phyloP scores from a whole-genome alignment of 495 filamentous ascomycete species.

The Evernia prunastri region DNA sequence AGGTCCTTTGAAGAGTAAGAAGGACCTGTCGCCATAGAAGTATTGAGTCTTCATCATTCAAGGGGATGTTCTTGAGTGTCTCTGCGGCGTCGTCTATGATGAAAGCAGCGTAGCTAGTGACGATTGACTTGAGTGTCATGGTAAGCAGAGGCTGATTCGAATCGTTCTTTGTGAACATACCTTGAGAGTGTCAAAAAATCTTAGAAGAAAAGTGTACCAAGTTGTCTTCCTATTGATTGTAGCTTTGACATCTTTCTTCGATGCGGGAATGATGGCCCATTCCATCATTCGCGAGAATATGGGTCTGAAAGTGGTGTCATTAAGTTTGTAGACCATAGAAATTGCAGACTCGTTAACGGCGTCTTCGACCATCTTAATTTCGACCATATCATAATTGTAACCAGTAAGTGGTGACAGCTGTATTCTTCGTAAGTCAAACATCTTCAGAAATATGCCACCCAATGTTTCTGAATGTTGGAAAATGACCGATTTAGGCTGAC shows the following conservation, averaged over 20 bases:
- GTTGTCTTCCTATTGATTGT: conserved; percentile 53
- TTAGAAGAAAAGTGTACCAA: conserved; percentile 70
- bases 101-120: conserved; percentile 83
- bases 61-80: conserved; percentile 49
- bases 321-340: conserved; percentile 91
- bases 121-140: conserved; percentile 55
- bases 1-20: conserved; percentile 61
- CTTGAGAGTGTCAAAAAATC: conserved; percentile 78
- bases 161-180: conserved; percentile 30
- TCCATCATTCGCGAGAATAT: conserved; percentile 78
- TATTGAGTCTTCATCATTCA: conserved; percentile 46
- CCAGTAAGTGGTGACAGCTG: conserved; percentile 35
- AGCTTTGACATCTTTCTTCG: conserved; percentile 54
- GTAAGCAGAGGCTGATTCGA: background rate
- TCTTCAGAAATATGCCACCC: conserved; percentile 61
- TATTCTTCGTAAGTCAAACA: conserved; percentile 64
- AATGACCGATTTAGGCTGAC: conserved; percentile 66
- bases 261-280: conserved; percentile 55
- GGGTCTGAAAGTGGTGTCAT: conserved; percentile 92
- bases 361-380: conserved; percentile 59
- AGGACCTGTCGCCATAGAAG: conserved; percentile 59
- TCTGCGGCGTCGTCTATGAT: conserved; percentile 66
- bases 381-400: conserved; percentile 40
- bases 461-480: conserved; percentile 60
- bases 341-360: conserved; percentile 60